Base-by-base conservation (phyloP, 2,329 filamentous ascomycete species). In the Fusarium sublunatum region DNA sequence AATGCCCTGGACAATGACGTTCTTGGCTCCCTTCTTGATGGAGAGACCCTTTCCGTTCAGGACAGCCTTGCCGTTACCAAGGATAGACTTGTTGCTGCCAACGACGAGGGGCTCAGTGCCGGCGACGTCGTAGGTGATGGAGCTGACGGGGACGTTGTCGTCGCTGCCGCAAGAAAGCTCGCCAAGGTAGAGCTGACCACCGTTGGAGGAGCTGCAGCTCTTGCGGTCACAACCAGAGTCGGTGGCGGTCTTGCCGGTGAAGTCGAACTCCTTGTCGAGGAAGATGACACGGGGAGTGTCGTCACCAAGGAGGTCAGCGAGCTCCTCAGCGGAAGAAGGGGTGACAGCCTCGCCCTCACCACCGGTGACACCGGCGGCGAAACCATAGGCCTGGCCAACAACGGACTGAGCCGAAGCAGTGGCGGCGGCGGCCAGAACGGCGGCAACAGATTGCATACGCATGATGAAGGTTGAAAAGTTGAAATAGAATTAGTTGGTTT, bases 1-100 rank as follows among this genome's bases (percentile, higher is more conserved):
- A 13, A 84, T 65, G 70, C 83, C 83, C 47, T 80, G 81, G 46
- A 84, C 74, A 58, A 84, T 83, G 55, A 84, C 79, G 67, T 84
- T 84, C 61, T 73, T 78, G 28, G 73, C 74, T 15, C 73, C 70
- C 24, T 71, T 73, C 10, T 19, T 19, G 19, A 19, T 19, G 19
- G 73, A 54, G 1, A 72, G 58, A 6, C 67, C 70, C 56, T 72
- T 68, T 1, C 65, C 67, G 24, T 59, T 58, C 1, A 73, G 49
- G 40, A 73, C 70, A 39, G 67, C 71, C 65, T 73, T 73, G 62
- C 73, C 71, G 50, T 68, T 72, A 5, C 70, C 70, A 11, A 73
- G 61, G 2, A 19, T 19, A 19, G 19, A 19, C 19, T 19, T 19
- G 19, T 19, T 19, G 19, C 19, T 19, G 19, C 19, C 19, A 19